Conservation (phyloP, 73 alveolate genomes). For the Uronychia setigera region DNA sequence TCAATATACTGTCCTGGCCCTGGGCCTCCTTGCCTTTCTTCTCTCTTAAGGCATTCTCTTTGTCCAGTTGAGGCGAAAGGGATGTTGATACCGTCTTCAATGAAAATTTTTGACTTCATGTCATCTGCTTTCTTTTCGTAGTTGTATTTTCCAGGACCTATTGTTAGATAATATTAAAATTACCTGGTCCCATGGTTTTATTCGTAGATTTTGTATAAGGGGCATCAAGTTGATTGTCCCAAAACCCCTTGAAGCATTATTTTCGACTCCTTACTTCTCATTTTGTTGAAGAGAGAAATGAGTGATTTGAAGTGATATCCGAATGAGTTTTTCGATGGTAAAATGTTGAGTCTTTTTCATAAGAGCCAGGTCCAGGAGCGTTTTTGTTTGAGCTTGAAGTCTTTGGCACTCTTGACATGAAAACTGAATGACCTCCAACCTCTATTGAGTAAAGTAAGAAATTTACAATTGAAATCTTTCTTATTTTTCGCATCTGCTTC, state of each 20-base stretch:
- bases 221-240: slow-evolving; percentile 51
- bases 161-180: neutral
- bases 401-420: slow-evolving; percentile 62
- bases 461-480: neutral
- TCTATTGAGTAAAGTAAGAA: neutral
- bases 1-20: slow-evolving; percentile 72
- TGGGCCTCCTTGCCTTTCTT: slow-evolving; percentile 13
- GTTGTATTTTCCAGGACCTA: slow-evolving; percentile 58
- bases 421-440: slow-evolving; percentile 18
- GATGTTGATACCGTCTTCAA: neutral
- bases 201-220: slow-evolving; percentile 55
- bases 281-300: slow-evolving; percentile 44
- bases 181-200: slow-evolving; percentile 26
- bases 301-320: slow-evolving; percentile 9
- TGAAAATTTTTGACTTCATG: slow-evolving; percentile 18
- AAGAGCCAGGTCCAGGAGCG: slow-evolving; percentile 66
- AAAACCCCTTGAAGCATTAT: slow-evolving; percentile 18
- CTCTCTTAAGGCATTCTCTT: slow-evolving; percentile 39
- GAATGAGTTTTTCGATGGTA: slow-evolving; percentile 5
- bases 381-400: slow-evolving; percentile 41
- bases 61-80: slow-evolving; percentile 11
- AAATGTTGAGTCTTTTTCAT: slow-evolving; percentile 6
- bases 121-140: slow-evolving; percentile 49
- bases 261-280: slow-evolving; percentile 34
- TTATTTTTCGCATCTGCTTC: slow-evolving; percentile 7